A percentile compares a stretch with the other conserved stretches of the same genome.
These are phyloP conservation scores for Pleurotus citrinopileatus DNA, from an alignment of 768 basidiomycete genomes.

Conservation along the genomic window DNA sequence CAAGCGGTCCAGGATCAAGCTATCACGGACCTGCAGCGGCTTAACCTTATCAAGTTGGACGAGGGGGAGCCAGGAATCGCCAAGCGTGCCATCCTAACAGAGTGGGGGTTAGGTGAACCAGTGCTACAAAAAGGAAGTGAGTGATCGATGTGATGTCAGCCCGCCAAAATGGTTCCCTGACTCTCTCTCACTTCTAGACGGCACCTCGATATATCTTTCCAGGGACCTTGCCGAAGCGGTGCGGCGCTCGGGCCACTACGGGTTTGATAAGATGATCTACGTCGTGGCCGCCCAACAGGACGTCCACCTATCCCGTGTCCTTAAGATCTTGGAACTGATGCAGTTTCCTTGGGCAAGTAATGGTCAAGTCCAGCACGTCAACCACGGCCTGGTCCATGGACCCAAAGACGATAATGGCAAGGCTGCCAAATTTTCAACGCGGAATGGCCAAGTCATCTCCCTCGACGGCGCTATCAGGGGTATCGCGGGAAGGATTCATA, in stretches of 20 bases:
- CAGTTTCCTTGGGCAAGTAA: background rate
- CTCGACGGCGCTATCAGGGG: background rate
- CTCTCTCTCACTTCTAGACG: slow-evolving; percentile 28
- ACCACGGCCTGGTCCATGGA: slow-evolving; percentile 4
- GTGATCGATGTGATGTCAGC: background rate
- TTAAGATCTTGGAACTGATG: slow-evolving; percentile 24
- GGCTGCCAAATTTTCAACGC: background rate
- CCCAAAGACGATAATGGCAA: background rate
- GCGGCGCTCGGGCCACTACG: slow-evolving; percentile 66
- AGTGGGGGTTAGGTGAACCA: slow-evolving; percentile 34
- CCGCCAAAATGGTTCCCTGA: background rate
- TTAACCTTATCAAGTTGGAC: slow-evolving; percentile 10
- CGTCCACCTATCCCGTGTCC: slow-evolving; percentile 10
- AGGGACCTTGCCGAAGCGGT: slow-evolving; percentile 75
- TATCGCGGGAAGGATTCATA: background rate
- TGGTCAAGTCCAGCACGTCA: background rate
- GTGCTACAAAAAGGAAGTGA: slow-evolving; percentile 32
- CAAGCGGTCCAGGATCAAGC: slow-evolving; percentile 28
- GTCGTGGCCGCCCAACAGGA: slow-evolving; percentile 30
- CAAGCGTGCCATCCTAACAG: slow-evolving; percentile 30
- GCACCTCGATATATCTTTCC: slow-evolving; percentile 54
- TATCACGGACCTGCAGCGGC: slow-evolving; percentile 25
- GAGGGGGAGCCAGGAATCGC: slow-evolving; percentile 15
- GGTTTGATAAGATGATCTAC: slow-evolving; percentile 65
- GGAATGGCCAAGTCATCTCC: background rate